Conservation (phyloP, 306 rosid genomes). For the Boehmeria nivea region DNA sequence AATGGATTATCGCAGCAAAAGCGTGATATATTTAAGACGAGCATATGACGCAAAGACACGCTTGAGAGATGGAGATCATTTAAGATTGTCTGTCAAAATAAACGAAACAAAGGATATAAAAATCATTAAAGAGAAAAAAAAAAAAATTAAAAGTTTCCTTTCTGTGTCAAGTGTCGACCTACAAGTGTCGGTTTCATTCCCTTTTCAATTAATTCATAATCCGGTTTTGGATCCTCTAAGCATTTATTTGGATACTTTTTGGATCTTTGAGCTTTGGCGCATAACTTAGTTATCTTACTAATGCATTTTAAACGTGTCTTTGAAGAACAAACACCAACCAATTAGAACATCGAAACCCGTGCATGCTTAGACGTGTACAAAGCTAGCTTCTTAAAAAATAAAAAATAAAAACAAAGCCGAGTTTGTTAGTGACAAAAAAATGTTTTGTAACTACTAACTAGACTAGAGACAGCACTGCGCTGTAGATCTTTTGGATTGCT, state of each 20-base stretch:
- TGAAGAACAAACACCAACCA: background rate
- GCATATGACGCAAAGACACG: slow-evolving; percentile 8
- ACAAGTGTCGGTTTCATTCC: slow-evolving; percentile 9
- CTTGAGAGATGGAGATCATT: slow-evolving; percentile 5
- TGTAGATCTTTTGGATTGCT: background rate
- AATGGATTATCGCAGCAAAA: background rate
- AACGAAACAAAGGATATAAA: too few species aligned
- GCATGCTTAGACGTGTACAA: too few species aligned
- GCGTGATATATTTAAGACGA: slow-evolving; percentile 20
- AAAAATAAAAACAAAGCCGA: too few species aligned
- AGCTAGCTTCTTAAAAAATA: too few species aligned
- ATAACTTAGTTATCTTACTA: background rate
- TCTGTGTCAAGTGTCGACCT: background rate
- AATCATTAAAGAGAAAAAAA: too few species aligned
- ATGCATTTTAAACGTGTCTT: background rate
- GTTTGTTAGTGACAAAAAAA: background rate
- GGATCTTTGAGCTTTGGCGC: too few species aligned
- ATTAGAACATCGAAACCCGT: too few species aligned
- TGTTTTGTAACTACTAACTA: too few species aligned
- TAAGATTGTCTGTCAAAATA: background rate
- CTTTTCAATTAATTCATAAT: background rate
- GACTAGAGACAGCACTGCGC: background rate
- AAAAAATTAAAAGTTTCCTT: too few species aligned
- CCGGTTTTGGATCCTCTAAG: background rate
- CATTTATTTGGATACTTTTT: too few species aligned